Evolutionary conservation across 2,329 filamentous ascomycete species (phyloP), one percentile per base, ranked within the genome.

Genomic region (Aaosphaeria arxii): DNA sequence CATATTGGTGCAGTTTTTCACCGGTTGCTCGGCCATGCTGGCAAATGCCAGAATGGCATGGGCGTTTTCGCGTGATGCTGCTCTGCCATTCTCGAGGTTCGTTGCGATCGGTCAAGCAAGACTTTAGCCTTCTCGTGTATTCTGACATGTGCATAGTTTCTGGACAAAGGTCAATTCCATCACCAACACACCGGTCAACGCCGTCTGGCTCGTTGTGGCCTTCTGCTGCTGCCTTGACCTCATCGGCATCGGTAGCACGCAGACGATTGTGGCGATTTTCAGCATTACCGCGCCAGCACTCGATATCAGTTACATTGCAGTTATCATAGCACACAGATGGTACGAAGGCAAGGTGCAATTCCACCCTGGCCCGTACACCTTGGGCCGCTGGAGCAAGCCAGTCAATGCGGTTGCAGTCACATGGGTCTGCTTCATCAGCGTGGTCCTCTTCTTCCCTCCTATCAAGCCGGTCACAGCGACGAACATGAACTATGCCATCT

Each of bases 1-100:
- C 13, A 81, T 85, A 49, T 73, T 86, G 1, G 80, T 86, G 2
- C 83, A 85, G 50, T 81, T 83, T 62, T 85, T 86, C 67, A 85
- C 83, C 0, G 81, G 82, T 17, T 82, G 81, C 46, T 80, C 80
- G 13, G 83, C 83, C 4, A 82, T 85, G 81, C 64, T 85, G 41
- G 82, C 83, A 33, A 82, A 85, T 63, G 83, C 80, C 24, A 72
- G 80, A 51, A 83, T 84, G 79, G 79, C 79, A 1, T 84, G 80
- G 62, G 82, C 82, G 2, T 84, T 84, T 64, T 73, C 81, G 13
- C 73, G 82, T 33, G 82, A 85, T 53, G 74, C 79, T 17, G 81
- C 78, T 0, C 73, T 85, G n/a, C 82, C 82, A 1, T 83, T 83
- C 52, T 84, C 82, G 3, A 66, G 63, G 78, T 81, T 69, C 50